Evolutionary conservation across 2,329 filamentous ascomycete genomes (phyloP).

Genomic region (Trichoderma lentiforme): DNA sequence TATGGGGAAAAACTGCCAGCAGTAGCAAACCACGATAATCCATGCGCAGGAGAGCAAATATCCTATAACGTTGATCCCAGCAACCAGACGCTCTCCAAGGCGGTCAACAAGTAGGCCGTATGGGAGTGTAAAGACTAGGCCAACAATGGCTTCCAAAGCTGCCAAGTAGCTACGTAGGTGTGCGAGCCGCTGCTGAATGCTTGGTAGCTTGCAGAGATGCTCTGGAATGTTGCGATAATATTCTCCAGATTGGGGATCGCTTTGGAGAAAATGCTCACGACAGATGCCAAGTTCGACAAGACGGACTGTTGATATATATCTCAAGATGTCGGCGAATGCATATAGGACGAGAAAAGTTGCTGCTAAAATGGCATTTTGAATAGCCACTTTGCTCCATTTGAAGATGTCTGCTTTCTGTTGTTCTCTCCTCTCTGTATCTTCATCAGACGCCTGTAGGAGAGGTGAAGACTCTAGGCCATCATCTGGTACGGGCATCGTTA

Average conservation of each 20-base stretch:
- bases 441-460: background rate
- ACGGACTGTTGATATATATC: background rate
- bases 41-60: conserved; percentile 10
- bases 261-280: conserved; percentile 1
- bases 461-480: background rate
- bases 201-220: background rate
- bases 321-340: conserved; percentile 8
- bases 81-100: background rate
- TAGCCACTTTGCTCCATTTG: background rate
- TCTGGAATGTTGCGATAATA: background rate
- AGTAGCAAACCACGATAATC: conserved; percentile 2
- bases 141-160: background rate
- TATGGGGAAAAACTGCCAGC: background rate
- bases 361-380: background rate
- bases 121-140: background rate
- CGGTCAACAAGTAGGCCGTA: conserved; percentile 7
- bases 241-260: background rate
- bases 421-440: background rate
- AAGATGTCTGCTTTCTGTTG: background rate
- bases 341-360: conserved; percentile 6
- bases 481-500: background rate
- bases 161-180: background rate
- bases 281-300: conserved; percentile 1
- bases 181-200: conserved; percentile 10
- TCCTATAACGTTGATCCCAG: conserved; percentile 8